Conservation (phyloP, 192 early-diverging fungal genomes). For the Radiomyces spectabilis region DNA sequence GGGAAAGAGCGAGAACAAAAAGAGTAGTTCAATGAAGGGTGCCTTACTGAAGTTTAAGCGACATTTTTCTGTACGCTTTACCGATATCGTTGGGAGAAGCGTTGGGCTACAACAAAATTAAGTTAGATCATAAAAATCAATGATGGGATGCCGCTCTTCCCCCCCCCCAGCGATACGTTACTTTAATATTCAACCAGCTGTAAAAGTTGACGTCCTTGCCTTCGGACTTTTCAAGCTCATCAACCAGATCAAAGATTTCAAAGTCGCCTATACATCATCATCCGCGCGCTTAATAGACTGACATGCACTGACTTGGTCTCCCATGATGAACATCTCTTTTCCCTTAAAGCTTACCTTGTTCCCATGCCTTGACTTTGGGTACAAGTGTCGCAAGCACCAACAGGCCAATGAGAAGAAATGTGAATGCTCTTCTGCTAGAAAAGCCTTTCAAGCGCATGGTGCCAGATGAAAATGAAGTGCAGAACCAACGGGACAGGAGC, state of each 20-base stretch:
- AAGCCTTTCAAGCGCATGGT: too few species aligned
- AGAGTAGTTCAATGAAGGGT: not conserved
- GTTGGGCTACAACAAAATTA: conserved; percentile 32
- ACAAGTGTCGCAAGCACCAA: conserved; percentile 10
- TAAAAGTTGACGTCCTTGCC: conserved; percentile 55
- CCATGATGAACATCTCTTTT: not conserved
- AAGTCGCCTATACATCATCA: conserved; percentile 46
- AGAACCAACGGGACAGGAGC: too few species aligned
- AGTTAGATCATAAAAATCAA: not conserved
- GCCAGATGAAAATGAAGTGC: too few species aligned
- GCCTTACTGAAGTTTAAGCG: conserved; percentile 58
- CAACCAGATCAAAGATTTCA: conserved; percentile 79
- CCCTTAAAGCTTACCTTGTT: conserved; percentile 11
- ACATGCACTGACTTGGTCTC: not conserved
- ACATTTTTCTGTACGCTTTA: conserved; percentile 60
- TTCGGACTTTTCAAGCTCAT: conserved; percentile 57
- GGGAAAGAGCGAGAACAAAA: not conserved
- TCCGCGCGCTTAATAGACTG: not conserved
- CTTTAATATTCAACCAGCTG: conserved; percentile 39
- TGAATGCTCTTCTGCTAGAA: too few species aligned
- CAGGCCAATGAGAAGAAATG: too few species aligned
- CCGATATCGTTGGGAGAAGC: conserved; percentile 51
- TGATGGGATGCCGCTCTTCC: not conserved
- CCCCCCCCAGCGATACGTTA: not conserved
- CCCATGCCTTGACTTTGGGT: conserved; percentile 26